A percentile compares a stretch with the other conserved stretches of the same genome.
Conservation (phyloP, 192 early-diverging fungal species). For the Chytriomyces confervae region DNA sequence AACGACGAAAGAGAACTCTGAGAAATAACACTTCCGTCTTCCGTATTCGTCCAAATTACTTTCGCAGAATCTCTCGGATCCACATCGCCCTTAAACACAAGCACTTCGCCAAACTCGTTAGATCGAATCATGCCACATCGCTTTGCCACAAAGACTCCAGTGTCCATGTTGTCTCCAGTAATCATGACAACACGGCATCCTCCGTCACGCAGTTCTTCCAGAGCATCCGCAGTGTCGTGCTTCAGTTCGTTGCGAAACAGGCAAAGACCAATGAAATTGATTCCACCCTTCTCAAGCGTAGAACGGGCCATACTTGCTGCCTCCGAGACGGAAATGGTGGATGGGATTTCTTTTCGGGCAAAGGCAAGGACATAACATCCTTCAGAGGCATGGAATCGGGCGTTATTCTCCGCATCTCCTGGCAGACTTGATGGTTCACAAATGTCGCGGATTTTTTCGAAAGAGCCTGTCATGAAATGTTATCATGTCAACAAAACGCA, state of each 20-base stretch:
- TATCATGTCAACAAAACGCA: not conserved
- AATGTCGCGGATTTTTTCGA: constrained; percentile 70
- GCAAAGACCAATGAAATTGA: constrained; percentile 61
- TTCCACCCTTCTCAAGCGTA: constrained; percentile 63
- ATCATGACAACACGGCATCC: constrained; percentile 80
- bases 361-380: constrained; percentile 85
- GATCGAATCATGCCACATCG: constrained; percentile 67
- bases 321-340: constrained; percentile 40
- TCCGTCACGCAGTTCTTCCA: constrained; percentile 69
- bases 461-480: constrained; percentile 62
- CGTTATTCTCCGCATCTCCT: constrained; percentile 58
- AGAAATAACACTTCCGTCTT: constrained; percentile 12
- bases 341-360: constrained; percentile 67
- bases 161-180: constrained; percentile 80
- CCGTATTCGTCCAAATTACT: constrained; percentile 40
- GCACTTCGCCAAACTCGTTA: constrained; percentile 60
- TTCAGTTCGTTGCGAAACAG: constrained; percentile 82
- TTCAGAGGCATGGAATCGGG: constrained; percentile 66
- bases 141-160: constrained; percentile 74
- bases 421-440: constrained; percentile 55
- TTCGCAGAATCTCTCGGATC: constrained; percentile 47
- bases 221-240: constrained; percentile 69
- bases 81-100: constrained; percentile 58
- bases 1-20: not conserved
- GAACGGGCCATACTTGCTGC: constrained; percentile 58